These are phyloP conservation scores for Golubevia pallescens DNA, from an alignment of 1,284 basidiomycete species.

Conservation along the genomic window DNA sequence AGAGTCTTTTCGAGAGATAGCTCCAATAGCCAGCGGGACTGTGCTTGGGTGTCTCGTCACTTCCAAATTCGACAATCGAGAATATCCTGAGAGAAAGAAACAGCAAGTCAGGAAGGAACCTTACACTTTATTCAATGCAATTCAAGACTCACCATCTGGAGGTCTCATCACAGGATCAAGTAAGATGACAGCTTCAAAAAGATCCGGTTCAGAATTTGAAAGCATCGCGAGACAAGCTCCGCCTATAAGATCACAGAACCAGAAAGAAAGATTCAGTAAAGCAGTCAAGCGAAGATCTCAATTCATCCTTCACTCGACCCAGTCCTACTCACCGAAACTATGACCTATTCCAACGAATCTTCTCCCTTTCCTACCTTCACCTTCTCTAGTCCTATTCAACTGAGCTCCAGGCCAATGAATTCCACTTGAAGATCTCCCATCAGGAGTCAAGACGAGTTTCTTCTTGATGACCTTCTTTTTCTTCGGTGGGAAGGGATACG, in stretches of 20 bases:
- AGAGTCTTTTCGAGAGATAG: slow-evolving; percentile 71
- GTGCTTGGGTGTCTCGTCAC: slow-evolving; percentile 2
- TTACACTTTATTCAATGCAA: not conserved
- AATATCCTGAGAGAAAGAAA: slow-evolving; percentile 11
- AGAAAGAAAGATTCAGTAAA: too few relatives aligned
- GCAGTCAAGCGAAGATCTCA: too few relatives aligned
- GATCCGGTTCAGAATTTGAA: slow-evolving; percentile 71
- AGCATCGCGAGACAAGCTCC: slow-evolving; percentile 67
- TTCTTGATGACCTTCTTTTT: not conserved
- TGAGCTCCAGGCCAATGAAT: not conserved
- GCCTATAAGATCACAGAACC: not conserved
- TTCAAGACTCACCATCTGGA: slow-evolving; percentile 28
- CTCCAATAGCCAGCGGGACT: slow-evolving; percentile 65
- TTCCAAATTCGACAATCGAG: slow-evolving; percentile 11
- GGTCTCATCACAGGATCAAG: slow-evolving; percentile 78
- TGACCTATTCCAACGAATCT: not conserved
- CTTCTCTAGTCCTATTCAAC: not conserved
- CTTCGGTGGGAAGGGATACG: not conserved
- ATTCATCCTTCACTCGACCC: slow-evolving; percentile 10
- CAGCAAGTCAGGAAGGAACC: too few relatives aligned
- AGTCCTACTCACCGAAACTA: not conserved
- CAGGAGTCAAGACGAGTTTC: not conserved
- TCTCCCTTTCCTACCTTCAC: not conserved
- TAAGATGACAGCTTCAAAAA: slow-evolving; percentile 77
- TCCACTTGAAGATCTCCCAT: not conserved